Evolutionary conservation across 306 rosid genomes (phyloP).

Genomic region (Malus sylvestris): DNA sequence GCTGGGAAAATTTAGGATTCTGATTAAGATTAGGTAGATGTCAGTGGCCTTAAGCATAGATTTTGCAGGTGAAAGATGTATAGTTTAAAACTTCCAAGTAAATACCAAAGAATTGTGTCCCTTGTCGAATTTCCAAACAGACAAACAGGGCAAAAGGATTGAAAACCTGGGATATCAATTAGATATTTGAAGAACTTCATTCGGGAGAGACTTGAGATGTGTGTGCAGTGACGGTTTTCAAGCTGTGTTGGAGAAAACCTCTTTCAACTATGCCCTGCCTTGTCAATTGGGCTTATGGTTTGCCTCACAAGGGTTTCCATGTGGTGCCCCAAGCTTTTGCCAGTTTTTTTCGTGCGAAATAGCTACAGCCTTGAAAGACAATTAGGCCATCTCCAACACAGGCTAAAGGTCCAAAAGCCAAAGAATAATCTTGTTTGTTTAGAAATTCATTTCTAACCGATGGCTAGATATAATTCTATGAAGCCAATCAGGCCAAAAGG

Average conservation of each 20-base stretch:
- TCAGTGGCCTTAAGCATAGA: background rate
- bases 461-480: too few relatives aligned
- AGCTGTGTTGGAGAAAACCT: background rate
- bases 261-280: background rate
- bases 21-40: background rate
- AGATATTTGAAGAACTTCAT: background rate
- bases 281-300: background rate
- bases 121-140: background rate
- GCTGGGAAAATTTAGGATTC: background rate
- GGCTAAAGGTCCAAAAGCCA: accelerated
- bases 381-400: too few relatives aligned
- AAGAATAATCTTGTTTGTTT: too few relatives aligned
- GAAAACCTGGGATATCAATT: background rate
- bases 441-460: too few relatives aligned
- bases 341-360: background rate
- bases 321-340: too few relatives aligned
- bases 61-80: background rate
- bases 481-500: too few relatives aligned
- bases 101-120: background rate
- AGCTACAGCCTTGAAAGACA: background rate
- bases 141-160: background rate
- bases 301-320: background rate
- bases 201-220: background rate
- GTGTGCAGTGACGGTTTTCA: background rate
- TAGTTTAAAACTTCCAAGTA: background rate